Percentiles rank a stretch among this genome's conserved stretches.
phyloP scores from a whole-genome alignment of 306 rosid species.

The Cucurbita moschata region DNA sequence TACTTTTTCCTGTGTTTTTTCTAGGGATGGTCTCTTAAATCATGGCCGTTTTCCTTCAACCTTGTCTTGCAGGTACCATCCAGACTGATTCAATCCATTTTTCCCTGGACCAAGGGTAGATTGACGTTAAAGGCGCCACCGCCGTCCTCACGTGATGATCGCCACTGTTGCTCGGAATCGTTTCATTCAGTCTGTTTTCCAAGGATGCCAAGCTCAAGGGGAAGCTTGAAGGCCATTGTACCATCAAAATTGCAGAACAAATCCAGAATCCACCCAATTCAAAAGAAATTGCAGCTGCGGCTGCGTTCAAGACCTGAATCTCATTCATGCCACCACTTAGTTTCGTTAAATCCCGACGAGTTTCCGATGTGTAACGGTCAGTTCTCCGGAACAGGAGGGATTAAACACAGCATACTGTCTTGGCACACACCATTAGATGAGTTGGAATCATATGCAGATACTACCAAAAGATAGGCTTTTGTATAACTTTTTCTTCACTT shows the following conservation, averaged over 20 bases:
- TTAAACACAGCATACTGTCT: slow-evolving; percentile 44
- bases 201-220: slow-evolving; percentile 17
- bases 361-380: slow-evolving; percentile 4
- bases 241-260: slow-evolving; percentile 19
- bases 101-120: slow-evolving; percentile 38
- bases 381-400: slow-evolving; percentile 40
- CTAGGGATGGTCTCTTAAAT: not conserved
- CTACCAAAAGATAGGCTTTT: not conserved
- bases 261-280: slow-evolving; percentile 21
- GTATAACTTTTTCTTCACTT: not conserved
- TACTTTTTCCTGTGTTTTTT: not conserved
- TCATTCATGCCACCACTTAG: slow-evolving; percentile 7
- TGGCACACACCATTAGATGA: slow-evolving; percentile 40
- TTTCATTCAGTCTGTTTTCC: slow-evolving; percentile 39
- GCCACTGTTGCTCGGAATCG: slow-evolving; percentile 6
- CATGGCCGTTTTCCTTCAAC: not conserved
- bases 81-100: slow-evolving; percentile 41
- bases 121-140: slow-evolving; percentile 8
- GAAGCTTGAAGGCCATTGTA: slow-evolving; percentile 31
- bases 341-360: slow-evolving; percentile 13
- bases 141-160: slow-evolving; percentile 5
- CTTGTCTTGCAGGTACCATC: slow-evolving; percentile 52
- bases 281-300: slow-evolving; percentile 12
- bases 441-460: slow-evolving; percentile 23
- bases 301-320: slow-evolving; percentile 16